Evolutionary conservation across 345 rosid genomes (phyloP).

Genomic region (Pelargonium nanum): DNA sequence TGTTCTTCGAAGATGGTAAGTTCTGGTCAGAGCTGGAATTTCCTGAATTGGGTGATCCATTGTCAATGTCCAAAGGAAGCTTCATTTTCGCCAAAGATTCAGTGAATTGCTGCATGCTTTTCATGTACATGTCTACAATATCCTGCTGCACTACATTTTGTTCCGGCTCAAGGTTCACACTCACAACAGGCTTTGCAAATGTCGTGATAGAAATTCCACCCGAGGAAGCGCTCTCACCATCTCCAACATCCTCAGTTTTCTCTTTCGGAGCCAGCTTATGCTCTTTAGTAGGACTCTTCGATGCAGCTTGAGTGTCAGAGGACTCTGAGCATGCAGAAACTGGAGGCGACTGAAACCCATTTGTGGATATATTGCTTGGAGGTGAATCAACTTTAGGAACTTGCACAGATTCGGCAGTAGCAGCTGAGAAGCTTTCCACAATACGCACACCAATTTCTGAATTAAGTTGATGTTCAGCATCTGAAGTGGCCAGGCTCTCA

Average conservation of each 20-base stretch:
- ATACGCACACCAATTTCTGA: constrained; percentile 30
- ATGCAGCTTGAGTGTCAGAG: constrained; percentile 32
- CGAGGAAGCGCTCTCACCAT: constrained; percentile 39
- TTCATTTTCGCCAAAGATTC: constrained; percentile 99
- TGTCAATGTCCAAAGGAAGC: constrained; percentile 82
- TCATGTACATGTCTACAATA: constrained; percentile 95
- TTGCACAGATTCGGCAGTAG: constrained; percentile 35
- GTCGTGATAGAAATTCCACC: constrained; percentile 33
- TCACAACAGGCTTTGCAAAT: constrained; percentile 32
- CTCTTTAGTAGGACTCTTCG: constrained; percentile 35
- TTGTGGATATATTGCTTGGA: constrained; percentile 66
- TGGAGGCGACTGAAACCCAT: constrained; percentile 66
- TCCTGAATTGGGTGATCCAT: constrained; percentile 61
- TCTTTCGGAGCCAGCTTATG: constrained; percentile 34
- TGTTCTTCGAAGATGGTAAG: constrained; percentile 44
- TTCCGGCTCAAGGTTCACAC: constrained; percentile 60
- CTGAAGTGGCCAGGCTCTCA: constrained; percentile 50
- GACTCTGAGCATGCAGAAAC: constrained; percentile 50
- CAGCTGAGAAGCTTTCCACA: constrained; percentile 41
- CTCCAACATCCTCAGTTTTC: constrained; percentile 27
- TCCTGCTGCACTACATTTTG: constrained; percentile 80
- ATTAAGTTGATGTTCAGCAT: constrained; percentile 44
- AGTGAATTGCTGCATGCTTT: constrained; percentile 98
- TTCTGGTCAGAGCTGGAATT: constrained; percentile 87
- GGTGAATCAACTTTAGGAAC: constrained; percentile 59